Evolutionary conservation across 805 yeast genomes (phyloP).

Genomic region (Yarrowia keelungensis): DNA sequence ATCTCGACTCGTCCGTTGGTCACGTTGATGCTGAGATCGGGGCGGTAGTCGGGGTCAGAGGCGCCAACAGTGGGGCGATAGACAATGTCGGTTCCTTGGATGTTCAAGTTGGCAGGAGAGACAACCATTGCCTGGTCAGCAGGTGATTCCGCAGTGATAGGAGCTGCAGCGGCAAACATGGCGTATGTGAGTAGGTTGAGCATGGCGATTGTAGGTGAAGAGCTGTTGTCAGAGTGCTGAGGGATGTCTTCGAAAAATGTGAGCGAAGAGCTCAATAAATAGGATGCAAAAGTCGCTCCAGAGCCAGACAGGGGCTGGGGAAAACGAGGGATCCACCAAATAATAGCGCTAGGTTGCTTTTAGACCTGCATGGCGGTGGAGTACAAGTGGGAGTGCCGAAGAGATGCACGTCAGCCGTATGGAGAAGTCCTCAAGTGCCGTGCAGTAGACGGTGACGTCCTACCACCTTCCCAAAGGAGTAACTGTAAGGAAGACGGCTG

Average conservation of each 20-base stretch:
- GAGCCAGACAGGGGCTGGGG: slow-evolving; percentile 6
- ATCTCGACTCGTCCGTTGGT: slow-evolving; percentile 5
- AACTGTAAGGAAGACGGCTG: not conserved
- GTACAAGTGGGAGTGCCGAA: not conserved
- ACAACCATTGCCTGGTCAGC: slow-evolving; percentile 7
- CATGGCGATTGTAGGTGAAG: not conserved
- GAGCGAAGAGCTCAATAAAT: slow-evolving; percentile 12
- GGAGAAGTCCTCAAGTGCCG: not conserved
- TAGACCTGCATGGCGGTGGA: not conserved
- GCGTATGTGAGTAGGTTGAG: slow-evolving; percentile 9
- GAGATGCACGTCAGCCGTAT: slow-evolving; percentile 2
- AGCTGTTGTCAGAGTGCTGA: not conserved
- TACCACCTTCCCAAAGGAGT: not conserved
- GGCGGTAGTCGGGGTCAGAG: slow-evolving; percentile 22
- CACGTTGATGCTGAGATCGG: slow-evolving; percentile 33
- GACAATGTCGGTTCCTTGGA: slow-evolving; percentile 21
- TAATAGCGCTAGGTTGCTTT: not conserved
- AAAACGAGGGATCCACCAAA: not conserved
- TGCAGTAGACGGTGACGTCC: not conserved
- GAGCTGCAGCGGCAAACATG: not conserved
- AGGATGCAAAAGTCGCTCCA: slow-evolving; percentile 27
- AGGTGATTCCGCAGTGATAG: slow-evolving; percentile 1
- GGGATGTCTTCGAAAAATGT: not conserved
- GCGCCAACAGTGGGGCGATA: slow-evolving; percentile 20
- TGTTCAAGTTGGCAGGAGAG: not conserved